Evolutionary conservation across 306 rosid species (phyloP), one percentile per base, ranked within the genome.

Genomic region (Quercus gilva): DNA sequence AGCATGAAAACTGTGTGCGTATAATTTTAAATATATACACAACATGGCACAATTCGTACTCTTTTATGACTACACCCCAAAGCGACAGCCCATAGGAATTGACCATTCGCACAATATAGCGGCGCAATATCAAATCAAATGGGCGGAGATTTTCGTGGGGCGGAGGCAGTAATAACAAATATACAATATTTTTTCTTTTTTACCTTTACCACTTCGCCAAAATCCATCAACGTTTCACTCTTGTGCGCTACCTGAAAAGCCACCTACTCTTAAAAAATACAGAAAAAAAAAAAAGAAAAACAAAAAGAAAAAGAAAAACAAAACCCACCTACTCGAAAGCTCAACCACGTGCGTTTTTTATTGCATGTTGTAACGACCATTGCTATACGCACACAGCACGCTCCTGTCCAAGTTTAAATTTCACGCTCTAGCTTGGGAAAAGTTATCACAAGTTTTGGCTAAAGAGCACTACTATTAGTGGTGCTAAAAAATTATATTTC

Each of bases 81-180:
- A 83, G 63, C 80, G 86, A n/a, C 84, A 18, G 78, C 84, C 85
- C 87, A 78, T 49, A 28, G 79, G 55, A 80, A 45, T 56, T 77
- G 83, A 79, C 61, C 4, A 26, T 1, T 8, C 2, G 51, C 5
- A 0, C 15, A 41, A 41, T 7, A 41, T 41, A 8, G 53, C 53
- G 53, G 17, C 53, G 53, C 53, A 49, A 18, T 15, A 29, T 25
- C 14, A 58, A 37, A 74, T 25, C 3, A 58, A 21, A 74, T 53
- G 69, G 70, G 77, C 69, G 19, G 55, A 20, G 64, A 33, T n/a
- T 55, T 68, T 58, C 72, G 2, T n/a, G 71, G 80, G 72, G 80
- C 84, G 26, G 4, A 43, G 11, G 26, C 14, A 12, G 65, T 59
- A 23, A 59, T 51, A 28, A 15, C 45, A 41, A 41, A 41, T 41